phyloP scores from a whole-genome alignment of 1,139 yeast species.

The Hyphopichia burtonii region DNA sequence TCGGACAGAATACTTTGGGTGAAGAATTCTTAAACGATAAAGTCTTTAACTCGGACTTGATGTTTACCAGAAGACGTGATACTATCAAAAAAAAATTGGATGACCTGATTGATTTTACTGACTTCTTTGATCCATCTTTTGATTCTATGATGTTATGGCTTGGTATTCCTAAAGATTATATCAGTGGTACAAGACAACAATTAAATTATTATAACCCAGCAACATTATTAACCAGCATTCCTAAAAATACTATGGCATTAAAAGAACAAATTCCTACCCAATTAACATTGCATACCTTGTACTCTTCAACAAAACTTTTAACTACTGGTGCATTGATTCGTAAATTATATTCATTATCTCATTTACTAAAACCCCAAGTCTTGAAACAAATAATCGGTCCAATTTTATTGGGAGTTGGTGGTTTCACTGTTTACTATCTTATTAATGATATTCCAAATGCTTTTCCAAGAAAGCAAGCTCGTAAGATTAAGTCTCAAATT shows the following conservation, averaged over 20 bases:
- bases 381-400: slow-evolving; percentile 44
- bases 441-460: slow-evolving; percentile 85
- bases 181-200: slow-evolving; percentile 27
- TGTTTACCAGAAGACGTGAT: slow-evolving; percentile 81
- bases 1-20: slow-evolving; percentile 61
- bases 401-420: slow-evolving; percentile 49
- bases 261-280: slow-evolving; percentile 39
- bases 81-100: slow-evolving; percentile 56
- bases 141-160: slow-evolving; percentile 52
- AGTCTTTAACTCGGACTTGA: slow-evolving; percentile 70
- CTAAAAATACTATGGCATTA: slow-evolving; percentile 30
- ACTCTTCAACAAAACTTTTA: slow-evolving; percentile 44
- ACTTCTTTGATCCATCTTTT: slow-evolving; percentile 74
- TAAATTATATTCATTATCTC: slow-evolving; percentile 28
- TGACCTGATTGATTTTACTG: slow-evolving; percentile 59
- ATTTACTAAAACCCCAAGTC: slow-evolving; percentile 27
- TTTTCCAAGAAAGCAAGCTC: slow-evolving; percentile 77
- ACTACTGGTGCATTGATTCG: slow-evolving; percentile 43
- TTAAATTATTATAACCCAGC: slow-evolving; percentile 36
- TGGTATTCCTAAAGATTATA: slow-evolving; percentile 38
- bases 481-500: slow-evolving; percentile 64
- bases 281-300: slow-evolving; percentile 42
- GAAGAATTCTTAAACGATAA: slow-evolving; percentile 63
- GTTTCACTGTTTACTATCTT: slow-evolving; percentile 64
- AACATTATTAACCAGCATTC: slow-evolving; percentile 30